These are phyloP conservation scores for Crucihimalaya himalaica DNA, from an alignment of 345 rosid species.

Conservation along the genomic window DNA sequence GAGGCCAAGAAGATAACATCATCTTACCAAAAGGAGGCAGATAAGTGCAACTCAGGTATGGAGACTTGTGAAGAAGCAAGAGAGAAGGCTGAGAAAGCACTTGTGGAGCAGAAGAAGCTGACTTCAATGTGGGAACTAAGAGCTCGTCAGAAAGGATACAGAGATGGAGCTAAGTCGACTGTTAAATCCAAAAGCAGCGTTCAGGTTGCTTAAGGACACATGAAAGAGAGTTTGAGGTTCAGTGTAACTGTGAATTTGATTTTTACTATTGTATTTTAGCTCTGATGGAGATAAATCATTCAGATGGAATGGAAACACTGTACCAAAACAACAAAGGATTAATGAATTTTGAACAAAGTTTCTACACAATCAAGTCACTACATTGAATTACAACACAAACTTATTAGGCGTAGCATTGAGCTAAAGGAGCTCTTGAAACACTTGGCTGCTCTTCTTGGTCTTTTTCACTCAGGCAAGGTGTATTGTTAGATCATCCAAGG, in stretches of 20 bases:
- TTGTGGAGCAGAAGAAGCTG: slow-evolving; percentile 72
- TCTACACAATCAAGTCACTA: slow-evolving; percentile 1
- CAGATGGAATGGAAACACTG: slow-evolving; percentile 12
- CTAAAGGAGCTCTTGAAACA: slow-evolving; percentile 3
- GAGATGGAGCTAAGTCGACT: slow-evolving; percentile 55
- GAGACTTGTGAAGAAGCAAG: slow-evolving; percentile 97
- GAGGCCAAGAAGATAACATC: slow-evolving; percentile 97
- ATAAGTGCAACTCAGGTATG: slow-evolving; percentile 96
- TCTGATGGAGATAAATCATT: slow-evolving; percentile 8
- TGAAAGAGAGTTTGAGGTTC: neutral
- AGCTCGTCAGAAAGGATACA: slow-evolving; percentile 93
- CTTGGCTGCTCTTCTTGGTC: slow-evolving; percentile 20
- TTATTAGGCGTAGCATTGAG: slow-evolving; percentile 1
- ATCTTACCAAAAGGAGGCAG: slow-evolving; percentile 96
- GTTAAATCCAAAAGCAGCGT: slow-evolving; percentile 56
- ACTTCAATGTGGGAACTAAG: slow-evolving; percentile 76
- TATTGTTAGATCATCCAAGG: slow-evolving; percentile 71
- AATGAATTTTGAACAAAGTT: slow-evolving; percentile 18
- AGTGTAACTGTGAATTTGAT: slow-evolving; percentile 9
- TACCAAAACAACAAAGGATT: slow-evolving; percentile 20
- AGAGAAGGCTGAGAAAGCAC: slow-evolving; percentile 76
- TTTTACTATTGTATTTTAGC: neutral
- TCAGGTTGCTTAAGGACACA: slow-evolving; percentile 44
- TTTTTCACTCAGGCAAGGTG: slow-evolving; percentile 27
- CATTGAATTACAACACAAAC: slow-evolving; percentile 23